A percentile compares a stretch with the other conserved stretches of the same genome.
These are phyloP conservation scores for Neofusicoccum laricinum DNA, from an alignment of 2,329 filamentous ascomycete species.

Conservation along the genomic window DNA sequence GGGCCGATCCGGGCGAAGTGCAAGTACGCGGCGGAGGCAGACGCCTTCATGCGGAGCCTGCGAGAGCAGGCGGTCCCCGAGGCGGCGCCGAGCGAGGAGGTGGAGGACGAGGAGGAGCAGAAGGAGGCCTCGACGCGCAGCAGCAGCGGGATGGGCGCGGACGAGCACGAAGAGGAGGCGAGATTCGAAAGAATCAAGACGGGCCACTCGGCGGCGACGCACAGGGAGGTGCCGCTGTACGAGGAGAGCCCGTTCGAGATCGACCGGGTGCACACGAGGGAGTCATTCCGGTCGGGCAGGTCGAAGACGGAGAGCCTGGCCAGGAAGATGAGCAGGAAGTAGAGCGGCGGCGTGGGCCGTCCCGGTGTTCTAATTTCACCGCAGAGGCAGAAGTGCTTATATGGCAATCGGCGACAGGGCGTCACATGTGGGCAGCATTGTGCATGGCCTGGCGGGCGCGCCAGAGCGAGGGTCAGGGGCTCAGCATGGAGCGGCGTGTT, in stretches of 20 bases:
- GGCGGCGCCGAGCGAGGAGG: conserved; percentile 22
- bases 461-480: background rate
- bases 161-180: conserved; percentile 22
- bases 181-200: conserved; percentile 41
- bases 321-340: conserved; percentile 18
- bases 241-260: conserved; percentile 48
- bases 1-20: conserved; percentile 61
- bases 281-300: conserved; percentile 37
- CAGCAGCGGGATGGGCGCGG: background rate
- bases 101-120: conserved; percentile 28
- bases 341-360: background rate
- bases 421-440: background rate
- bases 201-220: conserved; percentile 28
- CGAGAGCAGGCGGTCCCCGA: conserved; percentile 30
- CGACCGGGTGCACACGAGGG: conserved; percentile 47
- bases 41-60: conserved; percentile 54
- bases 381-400: background rate
- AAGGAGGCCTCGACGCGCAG: conserved; percentile 17
- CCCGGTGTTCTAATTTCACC: background rate
- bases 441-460: background rate
- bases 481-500: background rate
- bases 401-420: background rate
- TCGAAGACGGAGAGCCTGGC: conserved; percentile 10
- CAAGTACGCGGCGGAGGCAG: conserved; percentile 67
- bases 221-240: conserved; percentile 27